Evolutionary conservation across 805 yeast species (phyloP).

Genomic region (Candida alai): DNA sequence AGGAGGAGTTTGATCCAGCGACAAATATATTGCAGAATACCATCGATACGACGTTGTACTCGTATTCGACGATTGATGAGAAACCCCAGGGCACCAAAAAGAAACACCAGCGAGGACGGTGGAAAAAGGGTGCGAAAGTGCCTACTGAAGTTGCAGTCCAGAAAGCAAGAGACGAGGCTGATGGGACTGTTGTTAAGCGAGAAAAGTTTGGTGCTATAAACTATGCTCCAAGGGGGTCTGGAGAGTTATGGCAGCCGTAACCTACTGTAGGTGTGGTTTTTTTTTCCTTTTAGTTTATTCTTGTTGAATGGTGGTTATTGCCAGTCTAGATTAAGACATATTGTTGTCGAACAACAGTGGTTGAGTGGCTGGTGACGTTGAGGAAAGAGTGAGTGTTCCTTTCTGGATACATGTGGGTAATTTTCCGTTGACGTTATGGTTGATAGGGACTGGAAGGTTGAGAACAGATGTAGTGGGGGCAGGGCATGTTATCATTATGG

Average conservation of each 20-base stretch:
- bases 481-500: too few relatives aligned
- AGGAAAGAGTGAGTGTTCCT: too few relatives aligned
- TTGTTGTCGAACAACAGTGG: too few relatives aligned
- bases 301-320: too few relatives aligned
- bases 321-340: too few relatives aligned
- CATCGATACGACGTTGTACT: slow-evolving; percentile 31
- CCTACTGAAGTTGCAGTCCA: slow-evolving; percentile 3
- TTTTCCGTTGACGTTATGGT: too few relatives aligned
- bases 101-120: neutral
- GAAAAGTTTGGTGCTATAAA: slow-evolving; percentile 46
- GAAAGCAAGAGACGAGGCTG: slow-evolving; percentile 9
- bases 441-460: too few relatives aligned
- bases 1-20: slow-evolving; percentile 18
- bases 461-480: too few relatives aligned
- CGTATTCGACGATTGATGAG: slow-evolving; percentile 12
- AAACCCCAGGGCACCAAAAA: slow-evolving; percentile 1
- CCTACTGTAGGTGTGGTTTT: neutral
- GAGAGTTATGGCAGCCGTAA: slow-evolving; percentile 55
- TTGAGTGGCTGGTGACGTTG: too few relatives aligned
- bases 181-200: slow-evolving; percentile 31
- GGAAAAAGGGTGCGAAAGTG: neutral
- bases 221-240: slow-evolving; percentile 60
- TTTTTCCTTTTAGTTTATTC: too few relatives aligned
- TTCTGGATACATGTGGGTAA: too few relatives aligned
- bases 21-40: slow-evolving; percentile 27